phyloP scores from a whole-genome alignment of 2,329 filamentous ascomycete genomes.

The Cytospora mali region DNA sequence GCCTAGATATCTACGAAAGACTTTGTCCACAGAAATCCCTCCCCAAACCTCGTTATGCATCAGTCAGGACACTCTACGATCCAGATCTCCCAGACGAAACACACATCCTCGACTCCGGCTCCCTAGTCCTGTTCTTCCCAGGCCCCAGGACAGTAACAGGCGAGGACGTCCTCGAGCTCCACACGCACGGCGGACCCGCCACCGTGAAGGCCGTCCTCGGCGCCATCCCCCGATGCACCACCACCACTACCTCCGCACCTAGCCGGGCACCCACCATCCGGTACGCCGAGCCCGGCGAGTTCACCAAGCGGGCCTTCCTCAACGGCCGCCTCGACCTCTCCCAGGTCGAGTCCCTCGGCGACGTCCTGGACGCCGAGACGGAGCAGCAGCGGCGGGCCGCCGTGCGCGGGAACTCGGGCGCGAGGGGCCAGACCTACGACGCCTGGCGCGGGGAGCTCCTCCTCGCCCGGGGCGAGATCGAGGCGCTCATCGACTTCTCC shows the following conservation, averaged over 20 bases:
- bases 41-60: conserved; percentile 60
- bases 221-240: conserved; percentile 62
- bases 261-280: conserved; percentile 54
- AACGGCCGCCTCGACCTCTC: conserved; percentile 84
- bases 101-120: conserved; percentile 74
- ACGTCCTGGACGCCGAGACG: conserved; percentile 70
- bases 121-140: conserved; percentile 82
- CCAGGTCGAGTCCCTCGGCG: conserved; percentile 72
- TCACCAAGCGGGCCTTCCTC: conserved; percentile 88
- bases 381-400: conserved; percentile 91
- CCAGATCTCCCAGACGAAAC: conserved; percentile 36
- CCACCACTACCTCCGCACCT: conserved; percentile 41
- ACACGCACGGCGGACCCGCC: conserved; percentile 90
- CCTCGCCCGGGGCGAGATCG: conserved; percentile 83
- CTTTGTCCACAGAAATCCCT: conserved; percentile 52
- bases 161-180: conserved; percentile 88
- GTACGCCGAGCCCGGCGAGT: conserved; percentile 93
- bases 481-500: conserved; percentile 94
- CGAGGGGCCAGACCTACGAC: conserved; percentile 77
- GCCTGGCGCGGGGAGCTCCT: conserved; percentile 77
- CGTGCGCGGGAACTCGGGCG: conserved; percentile 73
- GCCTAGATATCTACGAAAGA: conserved; percentile 60
- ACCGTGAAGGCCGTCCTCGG: conserved; percentile 83
- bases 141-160: conserved; percentile 83
- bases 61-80: conserved; percentile 73